These are phyloP conservation scores for Chaetomium tenue DNA, from an alignment of 495 filamentous ascomycete species.

Conservation along the genomic window DNA sequence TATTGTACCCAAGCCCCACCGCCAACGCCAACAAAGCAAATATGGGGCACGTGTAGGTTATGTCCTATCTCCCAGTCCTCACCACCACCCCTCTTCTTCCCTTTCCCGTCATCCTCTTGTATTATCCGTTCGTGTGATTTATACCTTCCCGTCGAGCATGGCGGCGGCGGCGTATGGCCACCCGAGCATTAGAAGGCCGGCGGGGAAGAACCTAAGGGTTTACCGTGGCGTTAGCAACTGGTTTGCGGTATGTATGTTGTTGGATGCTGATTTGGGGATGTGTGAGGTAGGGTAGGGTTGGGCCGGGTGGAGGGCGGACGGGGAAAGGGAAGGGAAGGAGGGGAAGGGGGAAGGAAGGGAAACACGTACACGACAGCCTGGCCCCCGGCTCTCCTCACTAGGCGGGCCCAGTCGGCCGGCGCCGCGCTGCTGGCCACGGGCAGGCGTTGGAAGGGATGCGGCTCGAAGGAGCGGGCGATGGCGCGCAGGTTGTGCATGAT, in stretches of 20 bases:
- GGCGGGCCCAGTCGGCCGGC: slow-evolving; percentile 30
- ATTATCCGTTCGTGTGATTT: background rate
- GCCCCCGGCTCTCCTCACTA: slow-evolving; percentile 20
- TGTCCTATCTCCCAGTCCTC: background rate
- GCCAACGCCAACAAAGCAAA: background rate
- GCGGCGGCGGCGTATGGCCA: background rate
- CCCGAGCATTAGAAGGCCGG: background rate
- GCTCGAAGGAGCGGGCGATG: slow-evolving; percentile 35
- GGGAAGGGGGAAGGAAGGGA: background rate
- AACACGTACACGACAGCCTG: slow-evolving; percentile 29
- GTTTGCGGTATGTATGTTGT: background rate
- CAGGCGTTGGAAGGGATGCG: slow-evolving; percentile 39
- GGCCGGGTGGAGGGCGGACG: background rate
- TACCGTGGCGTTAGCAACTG: background rate
- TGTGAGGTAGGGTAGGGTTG: background rate
- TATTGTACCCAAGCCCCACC: background rate
- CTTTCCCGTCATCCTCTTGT: too few relatives aligned
- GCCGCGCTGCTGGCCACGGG: slow-evolving; percentile 26
- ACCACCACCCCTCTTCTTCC: background rate
- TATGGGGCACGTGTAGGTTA: background rate
- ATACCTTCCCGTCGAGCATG: slow-evolving; percentile 1
- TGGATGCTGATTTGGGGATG: too few relatives aligned
- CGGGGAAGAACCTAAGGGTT: background rate
- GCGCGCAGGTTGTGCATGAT: slow-evolving; percentile 30
- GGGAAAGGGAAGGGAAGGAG: background rate